Base-by-base conservation (phyloP, 805 yeast genomes). In the Lipomyces lipofer region DNA sequence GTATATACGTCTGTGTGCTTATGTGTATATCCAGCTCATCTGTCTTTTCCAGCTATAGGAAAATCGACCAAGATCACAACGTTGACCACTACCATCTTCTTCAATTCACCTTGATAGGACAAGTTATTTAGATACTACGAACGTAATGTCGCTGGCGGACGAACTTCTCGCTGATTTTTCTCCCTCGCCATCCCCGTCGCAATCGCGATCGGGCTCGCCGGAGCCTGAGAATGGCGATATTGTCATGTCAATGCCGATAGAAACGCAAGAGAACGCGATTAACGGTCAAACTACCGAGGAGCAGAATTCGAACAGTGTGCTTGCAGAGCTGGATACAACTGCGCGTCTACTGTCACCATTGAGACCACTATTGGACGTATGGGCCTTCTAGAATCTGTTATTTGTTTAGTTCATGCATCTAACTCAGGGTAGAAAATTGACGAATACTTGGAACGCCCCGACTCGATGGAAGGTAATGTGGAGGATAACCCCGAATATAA, bases 401-500 rank as follows among this genome's bases (percentile, higher is more conserved):
- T 22, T 13, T 27, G 5, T 24, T 40, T 42, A 10, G 10, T 43
- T 22, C 24, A 4, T 8, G 12, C 3, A 32, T 49, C 19, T 19
- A 25, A 35, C 19, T 9, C 29, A 17, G 24, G 7, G 5, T 38
- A 56, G 56, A 30, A 53, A 36, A 55, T 60, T 21, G 59, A 60
- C 8, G 22, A 29, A 10, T 60, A 47, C 33, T 28, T 44, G 24
- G 32, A 22, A 8, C 33, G 15, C 21, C 36, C 47, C 13, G 73
- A 69, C 8, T 44, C 70, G 10, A 70, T 68, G 2, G 44, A 22
- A 3, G 61, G 57, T 13, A 66, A 62, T 13, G 49, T 61, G 10
- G 73, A 67, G 43, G 68, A 68, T 32, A 69, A 65, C 24, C 71
- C 71, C 8, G 83, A 82, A 60, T 75, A 77, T 60, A 67, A 71